Evolutionary conservation across 176 grass and related monocot genomes (phyloP).

Genomic region (Puccinellia tenuiflora): DNA sequence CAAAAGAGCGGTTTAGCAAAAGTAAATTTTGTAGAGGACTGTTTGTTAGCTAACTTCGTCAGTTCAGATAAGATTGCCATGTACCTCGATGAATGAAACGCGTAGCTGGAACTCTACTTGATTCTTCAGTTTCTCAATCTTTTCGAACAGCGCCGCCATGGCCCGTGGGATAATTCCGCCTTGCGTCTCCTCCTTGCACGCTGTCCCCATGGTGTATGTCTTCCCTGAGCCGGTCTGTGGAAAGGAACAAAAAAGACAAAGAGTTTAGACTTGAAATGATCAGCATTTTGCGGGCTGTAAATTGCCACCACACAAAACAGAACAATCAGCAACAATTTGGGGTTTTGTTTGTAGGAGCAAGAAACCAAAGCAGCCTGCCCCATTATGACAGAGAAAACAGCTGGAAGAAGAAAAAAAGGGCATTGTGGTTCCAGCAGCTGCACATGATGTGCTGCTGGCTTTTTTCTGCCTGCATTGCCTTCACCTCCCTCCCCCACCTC

Average conservation of each 20-base stretch:
- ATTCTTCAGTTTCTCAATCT: slow-evolving; percentile 65
- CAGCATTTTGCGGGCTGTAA: neutral
- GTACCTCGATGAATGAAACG: slow-evolving; percentile 96
- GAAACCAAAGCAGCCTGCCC: neutral
- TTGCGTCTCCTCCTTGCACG: slow-evolving; percentile 61
- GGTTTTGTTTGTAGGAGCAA: slow-evolving; percentile 21
- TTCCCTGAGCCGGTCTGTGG: slow-evolving; percentile 87
- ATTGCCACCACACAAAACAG: neutral
- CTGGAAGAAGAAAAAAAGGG: slow-evolving; percentile 2
- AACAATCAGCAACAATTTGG: neutral
- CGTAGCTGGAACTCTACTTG: slow-evolving; percentile 93
- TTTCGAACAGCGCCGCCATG: slow-evolving; percentile 75
- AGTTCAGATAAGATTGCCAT: neutral
- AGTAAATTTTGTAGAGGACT: neutral
- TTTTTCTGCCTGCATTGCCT: slow-evolving; percentile 21
- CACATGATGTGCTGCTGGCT: slow-evolving; percentile 46
- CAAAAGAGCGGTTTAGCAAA: neutral
- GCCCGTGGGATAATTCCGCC: slow-evolving; percentile 72
- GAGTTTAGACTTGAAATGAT: neutral
- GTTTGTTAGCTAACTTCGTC: neutral
- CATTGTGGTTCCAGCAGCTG: neutral
- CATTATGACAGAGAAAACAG: slow-evolving; percentile 31
- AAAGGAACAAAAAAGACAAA: neutral
- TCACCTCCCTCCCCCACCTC: neutral
- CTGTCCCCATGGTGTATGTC: slow-evolving; percentile 95